Evolutionary conservation across 495 filamentous ascomycete genomes (phyloP).

Genomic region (Lepraria neglecta): DNA sequence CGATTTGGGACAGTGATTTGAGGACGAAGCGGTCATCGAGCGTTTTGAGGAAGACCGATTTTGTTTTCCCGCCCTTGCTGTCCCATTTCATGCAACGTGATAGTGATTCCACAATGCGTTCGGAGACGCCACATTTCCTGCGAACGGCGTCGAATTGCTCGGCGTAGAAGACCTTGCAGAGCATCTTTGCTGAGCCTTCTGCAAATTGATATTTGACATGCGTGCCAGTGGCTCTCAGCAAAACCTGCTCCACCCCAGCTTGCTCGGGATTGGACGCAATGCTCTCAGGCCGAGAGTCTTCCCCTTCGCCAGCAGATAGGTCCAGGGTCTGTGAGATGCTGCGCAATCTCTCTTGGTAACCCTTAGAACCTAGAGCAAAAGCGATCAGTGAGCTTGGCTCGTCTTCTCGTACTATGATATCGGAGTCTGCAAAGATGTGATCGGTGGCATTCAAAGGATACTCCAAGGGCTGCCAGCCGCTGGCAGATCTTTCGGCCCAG

Average conservation of each 20-base stretch:
- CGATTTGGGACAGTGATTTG: conserved; percentile 80
- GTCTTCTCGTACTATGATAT: conserved; percentile 94
- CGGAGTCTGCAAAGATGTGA: conserved; percentile 95
- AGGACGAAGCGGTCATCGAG: conserved; percentile 90
- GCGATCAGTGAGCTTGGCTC: conserved; percentile 95
- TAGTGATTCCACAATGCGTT: conserved; percentile 90
- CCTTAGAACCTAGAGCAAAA: conserved; percentile 76
- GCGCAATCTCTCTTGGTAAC: conserved; percentile 74
- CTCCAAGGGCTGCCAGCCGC: conserved; percentile 89
- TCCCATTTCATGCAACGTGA: conserved; percentile 97
- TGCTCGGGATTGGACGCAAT: conserved; percentile 36
- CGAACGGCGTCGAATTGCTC: conserved; percentile 96
- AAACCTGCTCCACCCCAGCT: conserved; percentile 63
- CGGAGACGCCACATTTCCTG: conserved; percentile 82
- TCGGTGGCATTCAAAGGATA: conserved; percentile 84
- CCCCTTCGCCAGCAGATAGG: conserved; percentile 32
- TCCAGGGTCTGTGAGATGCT: conserved; percentile 58
- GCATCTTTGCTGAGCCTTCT: conserved; percentile 85
- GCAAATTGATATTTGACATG: conserved; percentile 93
- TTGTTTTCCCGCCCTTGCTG: conserved; percentile 95
- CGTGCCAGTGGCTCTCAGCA: conserved; percentile 76
- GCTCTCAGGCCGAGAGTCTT: conserved; percentile 23
- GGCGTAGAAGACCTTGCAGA: conserved; percentile 96
- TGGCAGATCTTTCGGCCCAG: conserved; percentile 96
- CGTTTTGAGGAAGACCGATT: conserved; percentile 96